Base-by-base conservation (phyloP, 2,329 filamentous ascomycete genomes). In the Alternaria sp. region DNA sequence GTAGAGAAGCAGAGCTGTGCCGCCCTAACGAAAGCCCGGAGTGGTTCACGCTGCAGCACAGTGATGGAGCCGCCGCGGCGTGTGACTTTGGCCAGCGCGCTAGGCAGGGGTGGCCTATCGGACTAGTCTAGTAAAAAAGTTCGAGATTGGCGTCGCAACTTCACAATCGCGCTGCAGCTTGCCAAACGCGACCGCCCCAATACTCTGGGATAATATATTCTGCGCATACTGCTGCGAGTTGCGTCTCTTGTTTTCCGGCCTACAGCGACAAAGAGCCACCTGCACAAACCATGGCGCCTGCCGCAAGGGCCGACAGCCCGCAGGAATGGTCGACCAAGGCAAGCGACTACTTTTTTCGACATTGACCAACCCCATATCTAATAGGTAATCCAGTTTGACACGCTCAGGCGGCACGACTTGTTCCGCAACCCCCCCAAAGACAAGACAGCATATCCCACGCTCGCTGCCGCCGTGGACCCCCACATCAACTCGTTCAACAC, bases 401-500 rank as follows among this genome's bases (percentile, higher is more conserved):
- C 92, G 4, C 81, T 94, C 61, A 89, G 92, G 61, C 90, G 94
- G 72, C 92, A 99, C 75, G 86, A 91, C 53, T 90, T 99, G 22
- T 99, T 99, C 79, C 86, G 88, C 72, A 89, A 96, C 68, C 94
- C 95, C 18, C 94, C 95, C 0, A 90, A 87, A 73, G 94, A 98
- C 76, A 90, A 88, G 69, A 91, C 91, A 9, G 93, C 94, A 60
- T 98, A 96, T 75, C 95, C 95, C 14, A 87, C 91, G 22, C 87
- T 99, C 48, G 90, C 94, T 71, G 87, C 87, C 62, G 92, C 94
- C n/a, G 89, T 98, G 61, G 86, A 91, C 67, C 95, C 95, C 51
- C 95, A 99, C 79, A 91, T 98, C 71, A 90, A 97, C 74, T 95
- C 95, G 7, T 99, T 97, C 87, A 97, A 99, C 83, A 89, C 89